phyloP scores from a whole-genome alignment of 768 basidiomycete species.

The Kwoniella sp. region DNA sequence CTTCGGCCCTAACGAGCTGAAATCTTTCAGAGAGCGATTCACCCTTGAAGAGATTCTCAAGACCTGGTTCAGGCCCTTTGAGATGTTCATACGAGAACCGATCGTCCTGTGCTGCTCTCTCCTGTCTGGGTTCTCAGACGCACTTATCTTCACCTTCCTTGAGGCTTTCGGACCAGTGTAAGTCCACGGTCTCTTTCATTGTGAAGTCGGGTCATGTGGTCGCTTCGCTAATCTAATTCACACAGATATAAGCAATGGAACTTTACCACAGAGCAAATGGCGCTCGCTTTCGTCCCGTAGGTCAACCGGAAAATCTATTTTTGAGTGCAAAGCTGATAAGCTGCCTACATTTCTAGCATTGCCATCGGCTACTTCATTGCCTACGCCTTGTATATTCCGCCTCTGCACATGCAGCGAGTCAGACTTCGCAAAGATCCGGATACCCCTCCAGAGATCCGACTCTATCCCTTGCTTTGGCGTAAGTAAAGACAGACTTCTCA shows the following conservation, averaged over 20 bases:
- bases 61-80: conserved; percentile 43
- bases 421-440: conserved; percentile 29
- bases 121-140: conserved; percentile 51
- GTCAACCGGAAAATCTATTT: background rate
- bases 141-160: conserved; percentile 54
- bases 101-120: conserved; percentile 52
- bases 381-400: conserved; percentile 38
- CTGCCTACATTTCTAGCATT: conserved; percentile 18
- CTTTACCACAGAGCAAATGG: conserved; percentile 42
- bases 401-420: conserved; percentile 31
- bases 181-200: background rate
- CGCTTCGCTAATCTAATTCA: background rate
- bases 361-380: conserved; percentile 50
- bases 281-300: conserved; percentile 47
- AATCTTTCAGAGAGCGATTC: conserved; percentile 33
- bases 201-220: too few relatives aligned
- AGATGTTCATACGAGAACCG: conserved; percentile 49
- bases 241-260: conserved; percentile 40
- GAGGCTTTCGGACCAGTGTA: conserved; percentile 45
- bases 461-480: conserved; percentile 41
- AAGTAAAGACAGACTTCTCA: conserved; percentile 10
- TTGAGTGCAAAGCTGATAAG: background rate
- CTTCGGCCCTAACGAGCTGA: conserved; percentile 47
- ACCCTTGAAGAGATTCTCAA: conserved; percentile 24
- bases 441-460: conserved; percentile 42